phyloP scores from a whole-genome alignment of 345 rosid species.

The Lepidium africanum region DNA sequence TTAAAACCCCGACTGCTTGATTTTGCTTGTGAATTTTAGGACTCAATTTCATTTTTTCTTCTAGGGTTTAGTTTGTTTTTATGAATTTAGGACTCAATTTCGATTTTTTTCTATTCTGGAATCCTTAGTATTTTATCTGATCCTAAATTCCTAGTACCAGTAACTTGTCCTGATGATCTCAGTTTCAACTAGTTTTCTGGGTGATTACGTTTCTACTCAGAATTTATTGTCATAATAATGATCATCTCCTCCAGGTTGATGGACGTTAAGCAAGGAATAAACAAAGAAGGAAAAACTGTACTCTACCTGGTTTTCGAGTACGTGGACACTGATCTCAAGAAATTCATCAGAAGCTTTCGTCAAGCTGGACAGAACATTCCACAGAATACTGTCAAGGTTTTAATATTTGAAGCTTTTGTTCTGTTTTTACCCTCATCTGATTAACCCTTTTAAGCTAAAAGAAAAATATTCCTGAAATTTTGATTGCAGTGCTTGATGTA shows the following conservation, averaged over 20 bases:
- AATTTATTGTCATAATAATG: not conserved
- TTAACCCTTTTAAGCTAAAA: not conserved
- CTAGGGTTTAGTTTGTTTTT: not conserved
- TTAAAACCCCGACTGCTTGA: not conserved
- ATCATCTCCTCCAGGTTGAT: slow-evolving; percentile 41
- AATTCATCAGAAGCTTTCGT: slow-evolving; percentile 65
- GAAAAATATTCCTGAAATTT: not conserved
- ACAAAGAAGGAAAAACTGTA: slow-evolving; percentile 86
- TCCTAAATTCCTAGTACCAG: not conserved
- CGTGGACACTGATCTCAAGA: slow-evolving; percentile 92
- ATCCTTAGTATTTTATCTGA: not conserved
- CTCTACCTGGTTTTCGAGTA: slow-evolving; percentile 87
- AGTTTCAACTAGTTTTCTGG: not conserved
- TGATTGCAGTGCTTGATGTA: slow-evolving; percentile 79
- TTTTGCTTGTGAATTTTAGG: not conserved
- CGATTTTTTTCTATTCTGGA: not conserved
- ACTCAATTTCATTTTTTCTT: not conserved
- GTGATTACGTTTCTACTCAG: not conserved
- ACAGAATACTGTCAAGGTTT: slow-evolving; percentile 51
- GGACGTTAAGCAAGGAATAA: slow-evolving; percentile 91
- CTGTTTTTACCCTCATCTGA: not conserved
- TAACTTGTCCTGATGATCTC: not conserved
- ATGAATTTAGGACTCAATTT: not conserved
- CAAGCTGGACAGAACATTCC: slow-evolving; percentile 67
- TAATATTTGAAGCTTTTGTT: not conserved